Conservation (phyloP, 1,139 yeast species). For the Kluyveromyces sp. region DNA sequence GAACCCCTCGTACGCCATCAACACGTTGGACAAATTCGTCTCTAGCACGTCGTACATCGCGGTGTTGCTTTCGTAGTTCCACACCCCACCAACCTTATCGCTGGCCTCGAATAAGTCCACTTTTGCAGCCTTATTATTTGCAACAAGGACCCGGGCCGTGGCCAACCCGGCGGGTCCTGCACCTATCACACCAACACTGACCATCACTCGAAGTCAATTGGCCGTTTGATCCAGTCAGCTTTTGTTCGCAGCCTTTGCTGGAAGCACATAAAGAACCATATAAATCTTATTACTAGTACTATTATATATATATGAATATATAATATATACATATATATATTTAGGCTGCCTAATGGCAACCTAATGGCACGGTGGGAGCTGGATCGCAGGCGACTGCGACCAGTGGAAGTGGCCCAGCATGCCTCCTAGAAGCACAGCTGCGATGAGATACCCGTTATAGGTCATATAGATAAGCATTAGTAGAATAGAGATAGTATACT, state of each 20-base stretch:
- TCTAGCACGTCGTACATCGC: slow-evolving; percentile 28
- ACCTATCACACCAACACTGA: slow-evolving; percentile 24
- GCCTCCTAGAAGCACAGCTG: slow-evolving; percentile 66
- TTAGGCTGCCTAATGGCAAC: background rate
- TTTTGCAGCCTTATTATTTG: slow-evolving; percentile 14
- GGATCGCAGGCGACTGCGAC: slow-evolving; percentile 21
- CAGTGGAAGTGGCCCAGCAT: slow-evolving; percentile 56
- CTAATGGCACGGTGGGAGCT: background rate
- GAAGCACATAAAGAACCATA: background rate
- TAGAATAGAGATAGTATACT: slow-evolving; percentile 70
- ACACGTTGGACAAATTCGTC: slow-evolving; percentile 23
- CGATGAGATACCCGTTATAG: slow-evolving; percentile 76
- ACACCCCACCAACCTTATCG: slow-evolving; percentile 23
- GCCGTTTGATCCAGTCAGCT: background rate
- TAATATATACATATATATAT: background rate
- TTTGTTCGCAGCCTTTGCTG: background rate
- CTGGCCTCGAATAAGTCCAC: slow-evolving; percentile 21
- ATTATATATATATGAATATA: background rate
- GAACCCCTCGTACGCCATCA: slow-evolving; percentile 26
- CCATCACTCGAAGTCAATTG: background rate
- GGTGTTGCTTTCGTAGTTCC: slow-evolving; percentile 20
- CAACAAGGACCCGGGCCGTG: slow-evolving; percentile 22
- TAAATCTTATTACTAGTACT: background rate
- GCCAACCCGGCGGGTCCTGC: slow-evolving; percentile 30
- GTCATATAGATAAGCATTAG: slow-evolving; percentile 80